Evolutionary conservation across 345 rosid genomes (phyloP).

Genomic region (Moricandia moricandioides): DNA sequence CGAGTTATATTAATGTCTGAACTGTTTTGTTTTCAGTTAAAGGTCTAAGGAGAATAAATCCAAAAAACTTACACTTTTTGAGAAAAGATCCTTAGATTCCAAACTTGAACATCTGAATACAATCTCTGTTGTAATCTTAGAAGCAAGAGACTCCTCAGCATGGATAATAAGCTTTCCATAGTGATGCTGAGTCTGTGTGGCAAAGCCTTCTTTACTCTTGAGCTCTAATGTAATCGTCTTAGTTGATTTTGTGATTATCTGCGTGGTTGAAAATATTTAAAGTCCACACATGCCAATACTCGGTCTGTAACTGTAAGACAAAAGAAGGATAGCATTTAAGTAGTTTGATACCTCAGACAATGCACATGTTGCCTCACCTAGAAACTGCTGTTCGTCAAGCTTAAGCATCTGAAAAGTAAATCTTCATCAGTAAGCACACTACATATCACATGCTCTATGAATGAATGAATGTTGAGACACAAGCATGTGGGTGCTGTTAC

Average conservation of each 20-base stretch:
- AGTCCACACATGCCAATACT: slow-evolving; percentile 3
- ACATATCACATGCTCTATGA: not conserved
- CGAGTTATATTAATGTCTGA: slow-evolving; percentile 6
- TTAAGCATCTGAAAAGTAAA: slow-evolving; percentile 49
- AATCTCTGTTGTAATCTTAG: slow-evolving; percentile 68
- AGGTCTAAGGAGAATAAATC: slow-evolving; percentile 11
- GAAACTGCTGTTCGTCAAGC: slow-evolving; percentile 64
- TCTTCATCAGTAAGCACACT: slow-evolving; percentile 10
- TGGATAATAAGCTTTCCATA: slow-evolving; percentile 70
- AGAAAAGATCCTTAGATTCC: slow-evolving; percentile 81
- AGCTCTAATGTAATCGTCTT: slow-evolving; percentile 55
- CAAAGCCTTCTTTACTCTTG: slow-evolving; percentile 51
- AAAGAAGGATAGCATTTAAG: not conserved
- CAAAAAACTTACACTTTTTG: slow-evolving; percentile 64
- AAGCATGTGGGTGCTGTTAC: not conserved
- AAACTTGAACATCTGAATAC: slow-evolving; percentile 68
- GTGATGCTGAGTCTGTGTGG: slow-evolving; percentile 39
- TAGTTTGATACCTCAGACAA: slow-evolving; percentile 51
- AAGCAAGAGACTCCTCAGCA: slow-evolving; percentile 82
- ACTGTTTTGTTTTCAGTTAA: not conserved
- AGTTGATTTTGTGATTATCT: slow-evolving; percentile 65
- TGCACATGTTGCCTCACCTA: slow-evolving; percentile 76
- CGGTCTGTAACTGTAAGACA: not conserved
- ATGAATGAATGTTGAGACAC: not conserved
- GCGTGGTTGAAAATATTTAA: slow-evolving; percentile 25